Base-by-base conservation (phyloP, 176 grass and related monocot species). In the Saccharum officinarum region DNA sequence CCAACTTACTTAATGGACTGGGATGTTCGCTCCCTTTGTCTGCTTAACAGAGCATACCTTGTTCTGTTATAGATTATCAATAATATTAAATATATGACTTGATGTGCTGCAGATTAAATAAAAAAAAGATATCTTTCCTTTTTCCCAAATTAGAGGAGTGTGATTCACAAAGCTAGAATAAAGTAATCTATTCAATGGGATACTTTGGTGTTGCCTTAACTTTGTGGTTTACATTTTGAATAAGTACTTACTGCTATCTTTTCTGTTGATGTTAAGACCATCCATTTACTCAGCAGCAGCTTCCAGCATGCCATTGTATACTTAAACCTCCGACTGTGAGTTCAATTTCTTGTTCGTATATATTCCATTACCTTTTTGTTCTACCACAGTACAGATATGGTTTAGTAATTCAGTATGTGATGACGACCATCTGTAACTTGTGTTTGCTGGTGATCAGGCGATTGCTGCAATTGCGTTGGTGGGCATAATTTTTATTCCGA, bases 251-350 rank as follows among this genome's bases (percentile, higher is more conserved):
- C 50, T 30, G 12, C 12, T 20, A 26, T 77, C 1, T 45, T 33
- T 42, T 86, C 42, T 77, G 28, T 65, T 82, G 31, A 64, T 41
- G 68, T 34, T 65, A 86, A 90, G 88, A 86, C 71, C 23, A 11
- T 65, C 65, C 5, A 44, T 90, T 90, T 57, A 86, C 78, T 20
- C 88, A 90, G 83, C 88, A 90, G 40, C 1, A 65, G 69, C 78
- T 86, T 77, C 88, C 50, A 20, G 17, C 16, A 7, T 54, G 17
- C 64, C 71, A 77, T 42, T 65, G 42, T 36, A 77, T 82, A 72
- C 6, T 90, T 67, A 62, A 50, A 1, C 72, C 72, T 26, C 25
- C 13, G 38, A 72, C 25, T 20, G 88, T 90, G 42, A 86, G 88
- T 18, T 68, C 40, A 64, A 41, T 36, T 33, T 1, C 18, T 71